phyloP scores from a whole-genome alignment of 1,284 basidiomycete species.

The Cutaneotrichosporon mucoides region DNA sequence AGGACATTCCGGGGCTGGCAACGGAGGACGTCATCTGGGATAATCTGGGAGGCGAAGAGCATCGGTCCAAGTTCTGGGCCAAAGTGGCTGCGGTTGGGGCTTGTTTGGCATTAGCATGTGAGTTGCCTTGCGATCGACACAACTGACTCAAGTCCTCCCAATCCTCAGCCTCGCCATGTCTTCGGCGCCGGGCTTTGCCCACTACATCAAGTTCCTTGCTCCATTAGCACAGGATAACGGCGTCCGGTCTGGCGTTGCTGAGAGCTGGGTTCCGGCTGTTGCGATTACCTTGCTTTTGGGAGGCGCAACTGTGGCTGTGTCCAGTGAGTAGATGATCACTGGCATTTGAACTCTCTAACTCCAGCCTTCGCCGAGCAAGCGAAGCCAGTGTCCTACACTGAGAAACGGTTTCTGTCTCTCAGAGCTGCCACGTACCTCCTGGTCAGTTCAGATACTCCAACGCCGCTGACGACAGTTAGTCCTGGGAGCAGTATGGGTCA shows the following conservation, averaged over 20 bases:
- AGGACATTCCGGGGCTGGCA: constrained; percentile 67
- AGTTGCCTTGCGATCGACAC: constrained; percentile 42
- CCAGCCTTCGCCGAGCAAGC: constrained; percentile 47
- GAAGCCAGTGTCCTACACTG: constrained; percentile 61
- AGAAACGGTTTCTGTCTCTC: constrained; percentile 59
- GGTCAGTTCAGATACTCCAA: constrained; percentile 24
- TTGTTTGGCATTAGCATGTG: constrained; percentile 60
- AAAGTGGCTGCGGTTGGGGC: constrained; percentile 55
- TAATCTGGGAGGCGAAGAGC: too few species aligned
- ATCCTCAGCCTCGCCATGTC: constrained; percentile 63
- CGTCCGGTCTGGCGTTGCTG: constrained; percentile 61
- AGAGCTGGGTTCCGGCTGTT: constrained; percentile 63
- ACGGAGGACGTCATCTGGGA: constrained; percentile 78
- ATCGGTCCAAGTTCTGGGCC: constrained; percentile 57
- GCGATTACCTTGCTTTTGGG: constrained; percentile 56
- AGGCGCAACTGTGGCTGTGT: too few species aligned
- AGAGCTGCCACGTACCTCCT: constrained; percentile 66
- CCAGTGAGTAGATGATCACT: too few species aligned
- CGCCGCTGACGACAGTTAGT: constrained; percentile 32
- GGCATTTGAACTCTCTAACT: not conserved
- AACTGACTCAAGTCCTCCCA: constrained; percentile 57
- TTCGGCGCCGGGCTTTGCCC: constrained; percentile 62
- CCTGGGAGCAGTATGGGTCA: constrained; percentile 60
- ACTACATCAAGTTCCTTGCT: constrained; percentile 63
- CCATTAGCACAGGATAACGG: constrained; percentile 55